Conservation (phyloP, 1,139 yeast species). For the Debaryomyces subglobosus region DNA sequence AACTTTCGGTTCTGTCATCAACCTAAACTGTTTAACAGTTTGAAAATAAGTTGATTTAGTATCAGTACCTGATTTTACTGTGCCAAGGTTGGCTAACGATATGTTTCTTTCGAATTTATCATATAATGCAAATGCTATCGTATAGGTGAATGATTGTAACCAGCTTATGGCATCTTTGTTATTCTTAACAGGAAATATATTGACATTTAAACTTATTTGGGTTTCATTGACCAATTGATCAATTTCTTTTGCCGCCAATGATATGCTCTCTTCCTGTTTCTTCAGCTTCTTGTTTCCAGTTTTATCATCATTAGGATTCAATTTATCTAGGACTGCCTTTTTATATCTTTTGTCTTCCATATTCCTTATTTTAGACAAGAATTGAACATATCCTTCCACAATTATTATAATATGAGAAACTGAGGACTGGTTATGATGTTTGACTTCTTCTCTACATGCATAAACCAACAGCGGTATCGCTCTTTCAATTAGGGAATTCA, state of each 20-base stretch:
- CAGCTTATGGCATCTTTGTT: slow-evolving; percentile 53
- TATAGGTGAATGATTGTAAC: slow-evolving; percentile 58
- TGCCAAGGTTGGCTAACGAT: slow-evolving; percentile 55
- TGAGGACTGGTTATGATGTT: slow-evolving; percentile 10
- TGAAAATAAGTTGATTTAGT: slow-evolving; percentile 48
- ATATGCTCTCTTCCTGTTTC: slow-evolving; percentile 14
- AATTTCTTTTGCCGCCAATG: slow-evolving; percentile 43
- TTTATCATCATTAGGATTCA: slow-evolving; percentile 15
- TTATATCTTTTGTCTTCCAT: slow-evolving; percentile 51
- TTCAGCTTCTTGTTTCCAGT: slow-evolving; percentile 10
- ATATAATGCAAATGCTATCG: slow-evolving; percentile 55
- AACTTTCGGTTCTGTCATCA: slow-evolving; percentile 52
- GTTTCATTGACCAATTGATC: slow-evolving; percentile 29
- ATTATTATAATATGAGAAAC: slow-evolving; percentile 40
- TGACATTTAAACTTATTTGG: slow-evolving; percentile 40
- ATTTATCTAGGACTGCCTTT: slow-evolving; percentile 35
- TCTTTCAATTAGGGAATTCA: slow-evolving; percentile 34
- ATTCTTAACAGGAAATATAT: slow-evolving; percentile 51
- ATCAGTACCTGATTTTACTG: slow-evolving; percentile 57
- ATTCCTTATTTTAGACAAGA: slow-evolving; percentile 44
- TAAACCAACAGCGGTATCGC: slow-evolving; percentile 12
- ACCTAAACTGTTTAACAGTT: slow-evolving; percentile 56
- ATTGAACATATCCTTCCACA: slow-evolving; percentile 52
- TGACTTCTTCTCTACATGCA: slow-evolving; percentile 4
- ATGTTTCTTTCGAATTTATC: slow-evolving; percentile 59